These are phyloP conservation scores for Fusarium xylarioides DNA, from an alignment of 2,329 filamentous ascomycete species.

Conservation along the genomic window DNA sequence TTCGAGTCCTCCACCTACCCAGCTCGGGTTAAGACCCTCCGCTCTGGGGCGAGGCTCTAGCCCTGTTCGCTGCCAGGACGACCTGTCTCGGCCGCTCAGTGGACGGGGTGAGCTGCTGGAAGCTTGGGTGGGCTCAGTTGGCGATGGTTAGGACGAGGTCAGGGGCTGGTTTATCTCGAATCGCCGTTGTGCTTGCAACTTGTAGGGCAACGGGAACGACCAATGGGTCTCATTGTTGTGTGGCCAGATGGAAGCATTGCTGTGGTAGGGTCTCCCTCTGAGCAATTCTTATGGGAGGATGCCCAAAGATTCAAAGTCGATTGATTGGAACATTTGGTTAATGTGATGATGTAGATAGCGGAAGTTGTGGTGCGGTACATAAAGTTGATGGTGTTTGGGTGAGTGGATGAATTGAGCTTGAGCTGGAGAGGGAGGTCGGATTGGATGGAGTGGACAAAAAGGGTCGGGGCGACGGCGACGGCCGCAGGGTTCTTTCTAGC, in stretches of 20 bases:
- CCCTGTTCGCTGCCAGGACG: conserved; percentile 32
- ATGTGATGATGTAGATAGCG: conserved; percentile 25
- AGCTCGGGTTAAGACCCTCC: conserved; percentile 34
- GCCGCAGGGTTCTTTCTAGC: conserved; percentile 33
- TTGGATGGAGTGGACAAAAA: conserved; percentile 30
- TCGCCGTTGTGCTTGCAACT: conserved; percentile 17
- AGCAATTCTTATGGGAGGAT: neutral
- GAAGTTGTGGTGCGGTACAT: conserved; percentile 14
- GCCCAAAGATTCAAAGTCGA: neutral
- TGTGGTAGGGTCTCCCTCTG: neutral
- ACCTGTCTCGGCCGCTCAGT: conserved; percentile 30
- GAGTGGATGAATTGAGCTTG: conserved; percentile 22
- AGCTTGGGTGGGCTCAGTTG: conserved; percentile 29
- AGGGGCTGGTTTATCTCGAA: conserved; percentile 31
- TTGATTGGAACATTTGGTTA: neutral
- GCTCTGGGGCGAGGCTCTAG: conserved; percentile 36
- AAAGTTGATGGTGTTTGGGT: conserved; percentile 23
- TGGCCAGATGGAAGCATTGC: neutral
- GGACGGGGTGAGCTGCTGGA: conserved; percentile 27
- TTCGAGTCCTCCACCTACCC: conserved; percentile 35
- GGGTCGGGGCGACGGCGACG: conserved; percentile 31
- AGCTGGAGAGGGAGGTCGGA: conserved; percentile 4
- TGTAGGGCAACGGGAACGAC: neutral
- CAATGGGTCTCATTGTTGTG: neutral
- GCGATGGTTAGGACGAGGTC: conserved; percentile 29